Base-by-base conservation (phyloP, 352 stramenopile genomes). In the Aphanomyces invadans region DNA sequence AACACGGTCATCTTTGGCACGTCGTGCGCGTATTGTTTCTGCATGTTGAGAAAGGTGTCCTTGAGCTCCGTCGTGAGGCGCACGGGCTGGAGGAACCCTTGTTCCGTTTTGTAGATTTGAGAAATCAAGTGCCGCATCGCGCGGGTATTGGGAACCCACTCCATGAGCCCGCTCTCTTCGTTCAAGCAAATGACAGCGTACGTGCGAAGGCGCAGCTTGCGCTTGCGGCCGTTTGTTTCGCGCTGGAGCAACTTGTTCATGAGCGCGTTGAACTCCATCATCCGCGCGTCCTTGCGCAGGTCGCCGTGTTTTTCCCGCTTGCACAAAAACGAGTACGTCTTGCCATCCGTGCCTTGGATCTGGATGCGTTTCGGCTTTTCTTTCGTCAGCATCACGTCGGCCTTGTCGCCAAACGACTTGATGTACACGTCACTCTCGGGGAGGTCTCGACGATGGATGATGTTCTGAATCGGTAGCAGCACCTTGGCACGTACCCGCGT, bases 261-360 rank as follows among this genome's bases (percentile, higher is more conserved):
- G 70, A 99, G 97, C 61, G 89, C 97, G 70, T 98, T 98, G 60
- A 99, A 97, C 76, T 99, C 98, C 92, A 99, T 99, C 76, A 99
- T 97, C 39, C 97, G 90, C 23, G 96, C 92, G 79, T 99, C 98
- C 80, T 99, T 99, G 42, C 98, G 86, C 54, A 99, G 80, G 74
- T 99, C 98, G 4, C 97, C 98, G 39, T 97, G 98, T 68, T 96
- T 97, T 74, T 99, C 97, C 51, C 97, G 87, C 65, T 98, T 98
- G 74, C 91, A 98, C 46, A 98, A 68, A 71, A 98, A 98, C 38
- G 87, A 78, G 62, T 97, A 95, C 32, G 74, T 64, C 21, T 83
- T 64, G 0, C 90, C 90, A 60, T 92, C 78, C 17, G 70, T 89
- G 5, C 84, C 82, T 17, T 90, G 48, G 33, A 97, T 65, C 60